A percentile compares a stretch with the other conserved stretches of the same genome.
These are phyloP conservation scores for Plicaturopsis crispa DNA, from an alignment of 768 basidiomycete genomes.

Conservation along the genomic window DNA sequence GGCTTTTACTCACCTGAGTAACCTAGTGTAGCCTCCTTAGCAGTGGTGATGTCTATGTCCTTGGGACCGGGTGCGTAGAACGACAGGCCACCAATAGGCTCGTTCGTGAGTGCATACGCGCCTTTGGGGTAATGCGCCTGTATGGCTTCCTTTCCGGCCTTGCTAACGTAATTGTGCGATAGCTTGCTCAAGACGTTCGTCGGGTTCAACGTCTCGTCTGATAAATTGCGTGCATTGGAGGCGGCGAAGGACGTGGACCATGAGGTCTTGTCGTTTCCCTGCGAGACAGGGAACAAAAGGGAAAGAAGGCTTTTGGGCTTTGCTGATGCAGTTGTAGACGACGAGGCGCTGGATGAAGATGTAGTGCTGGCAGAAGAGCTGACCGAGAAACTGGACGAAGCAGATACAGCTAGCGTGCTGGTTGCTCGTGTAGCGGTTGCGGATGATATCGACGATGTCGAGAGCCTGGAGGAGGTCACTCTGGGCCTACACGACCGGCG, in stretches of 20 bases:
- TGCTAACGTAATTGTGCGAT: slow-evolving; percentile 31
- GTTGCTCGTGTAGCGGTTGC: not conserved
- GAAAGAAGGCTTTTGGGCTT: slow-evolving; percentile 12
- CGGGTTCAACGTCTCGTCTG: slow-evolving; percentile 38
- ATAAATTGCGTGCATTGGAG: slow-evolving; percentile 27
- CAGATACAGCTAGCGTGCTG: not conserved
- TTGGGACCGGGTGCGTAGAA: slow-evolving; percentile 62
- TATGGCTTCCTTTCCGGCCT: slow-evolving; percentile 44
- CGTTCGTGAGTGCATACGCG: slow-evolving; percentile 41
- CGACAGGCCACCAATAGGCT: slow-evolving; percentile 52
- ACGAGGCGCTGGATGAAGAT: not conserved
- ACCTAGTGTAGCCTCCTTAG: slow-evolving; percentile 59
- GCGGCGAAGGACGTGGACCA: slow-evolving; percentile 40
- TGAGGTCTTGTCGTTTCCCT: slow-evolving; percentile 17
- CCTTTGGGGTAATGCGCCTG: slow-evolving; percentile 48
- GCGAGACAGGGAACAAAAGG: slow-evolving; percentile 34
- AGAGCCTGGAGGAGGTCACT: not conserved
- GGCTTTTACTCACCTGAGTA: slow-evolving; percentile 14
- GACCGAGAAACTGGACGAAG: not conserved
- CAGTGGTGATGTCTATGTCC: slow-evolving; percentile 44
- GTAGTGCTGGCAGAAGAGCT: not conserved
- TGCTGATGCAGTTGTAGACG: slow-evolving; percentile 4
- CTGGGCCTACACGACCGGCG: not conserved
- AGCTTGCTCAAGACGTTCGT: slow-evolving; percentile 28
- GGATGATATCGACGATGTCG: not conserved